phyloP scores from a whole-genome alignment of 805 yeast genomes.

The Candida orba region DNA sequence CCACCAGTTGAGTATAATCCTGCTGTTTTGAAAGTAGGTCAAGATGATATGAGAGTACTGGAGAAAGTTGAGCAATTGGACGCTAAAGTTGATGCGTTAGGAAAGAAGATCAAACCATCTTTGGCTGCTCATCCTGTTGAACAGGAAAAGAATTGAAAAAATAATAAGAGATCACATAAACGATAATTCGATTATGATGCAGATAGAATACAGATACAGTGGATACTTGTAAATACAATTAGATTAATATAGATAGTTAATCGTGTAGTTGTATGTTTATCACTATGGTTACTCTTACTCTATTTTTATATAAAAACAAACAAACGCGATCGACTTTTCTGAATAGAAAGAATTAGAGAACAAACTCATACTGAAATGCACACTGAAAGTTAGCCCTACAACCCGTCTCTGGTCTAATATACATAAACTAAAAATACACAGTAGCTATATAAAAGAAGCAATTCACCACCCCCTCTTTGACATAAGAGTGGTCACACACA shows the following conservation, averaged over 20 bases:
- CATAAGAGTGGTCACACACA: too few relatives aligned
- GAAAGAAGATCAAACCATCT: conserved; percentile 1
- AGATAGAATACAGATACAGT: neutral
- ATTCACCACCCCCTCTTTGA: neutral
- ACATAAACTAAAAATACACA: conserved; percentile 9
- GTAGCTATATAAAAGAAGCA: neutral
- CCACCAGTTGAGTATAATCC: conserved; percentile 43
- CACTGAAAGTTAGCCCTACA: too few relatives aligned
- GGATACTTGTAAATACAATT: neutral
- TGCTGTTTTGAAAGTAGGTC: conserved; percentile 32
- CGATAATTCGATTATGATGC: neutral
- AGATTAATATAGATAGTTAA: too few relatives aligned
- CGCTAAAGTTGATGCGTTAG: conserved; percentile 6
- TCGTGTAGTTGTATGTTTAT: too few relatives aligned
- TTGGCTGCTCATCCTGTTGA: neutral
- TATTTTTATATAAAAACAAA: neutral
- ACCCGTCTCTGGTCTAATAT: conserved; percentile 1
- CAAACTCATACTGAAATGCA: too few relatives aligned
- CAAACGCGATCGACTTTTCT: neutral
- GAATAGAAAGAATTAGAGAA: neutral
- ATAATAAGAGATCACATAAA: neutral
- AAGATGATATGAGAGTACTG: conserved; percentile 14
- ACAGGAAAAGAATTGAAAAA: too few relatives aligned
- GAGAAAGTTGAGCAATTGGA: conserved; percentile 5
- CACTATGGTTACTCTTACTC: neutral